Evolutionary conservation across 768 basidiomycete genomes (phyloP).

Genomic region (Brasilioporus rufonigricans): DNA sequence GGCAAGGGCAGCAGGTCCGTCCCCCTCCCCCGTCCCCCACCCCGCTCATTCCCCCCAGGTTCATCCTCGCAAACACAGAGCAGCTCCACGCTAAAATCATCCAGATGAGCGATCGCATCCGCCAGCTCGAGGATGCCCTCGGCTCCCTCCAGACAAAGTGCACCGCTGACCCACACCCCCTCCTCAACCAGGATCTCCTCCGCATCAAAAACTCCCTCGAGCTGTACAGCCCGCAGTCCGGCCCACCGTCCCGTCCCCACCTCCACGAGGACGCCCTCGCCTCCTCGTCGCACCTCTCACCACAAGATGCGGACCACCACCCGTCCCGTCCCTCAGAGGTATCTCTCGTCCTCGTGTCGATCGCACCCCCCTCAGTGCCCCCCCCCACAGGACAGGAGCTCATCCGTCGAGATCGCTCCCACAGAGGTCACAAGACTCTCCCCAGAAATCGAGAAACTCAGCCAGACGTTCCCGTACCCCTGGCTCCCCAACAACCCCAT

Average conservation of each 20-base stretch:
- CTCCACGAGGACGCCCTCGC: slow-evolving; percentile 13
- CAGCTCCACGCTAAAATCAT: slow-evolving; percentile 63
- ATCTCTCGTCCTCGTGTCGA: not conserved
- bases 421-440: slow-evolving; percentile 22
- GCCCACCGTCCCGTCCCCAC: not conserved
- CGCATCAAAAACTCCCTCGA: slow-evolving; percentile 69
- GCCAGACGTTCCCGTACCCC: slow-evolving; percentile 67
- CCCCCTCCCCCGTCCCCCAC: not conserved
- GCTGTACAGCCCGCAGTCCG: slow-evolving; percentile 43
- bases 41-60: slow-evolving; percentile 37
- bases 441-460: slow-evolving; percentile 45
- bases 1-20: slow-evolving; percentile 61
- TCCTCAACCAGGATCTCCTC: slow-evolving; percentile 56
- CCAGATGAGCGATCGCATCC: slow-evolving; percentile 59
- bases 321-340: slow-evolving; percentile 28
- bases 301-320: not conserved
- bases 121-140: slow-evolving; percentile 62
- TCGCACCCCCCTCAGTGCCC: not conserved
- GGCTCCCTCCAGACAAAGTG: slow-evolving; percentile 40
- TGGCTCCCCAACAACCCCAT: slow-evolving; percentile 64
- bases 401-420: slow-evolving; percentile 23
- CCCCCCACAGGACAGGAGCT: slow-evolving; percentile 22
- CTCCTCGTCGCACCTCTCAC: slow-evolving; percentile 12
- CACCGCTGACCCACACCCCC: slow-evolving; percentile 48
- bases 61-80: slow-evolving; percentile 67